These are phyloP conservation scores for Apostasia shenzhenica DNA, from an alignment of 106 monocot genomes.

Conservation along the genomic window DNA sequence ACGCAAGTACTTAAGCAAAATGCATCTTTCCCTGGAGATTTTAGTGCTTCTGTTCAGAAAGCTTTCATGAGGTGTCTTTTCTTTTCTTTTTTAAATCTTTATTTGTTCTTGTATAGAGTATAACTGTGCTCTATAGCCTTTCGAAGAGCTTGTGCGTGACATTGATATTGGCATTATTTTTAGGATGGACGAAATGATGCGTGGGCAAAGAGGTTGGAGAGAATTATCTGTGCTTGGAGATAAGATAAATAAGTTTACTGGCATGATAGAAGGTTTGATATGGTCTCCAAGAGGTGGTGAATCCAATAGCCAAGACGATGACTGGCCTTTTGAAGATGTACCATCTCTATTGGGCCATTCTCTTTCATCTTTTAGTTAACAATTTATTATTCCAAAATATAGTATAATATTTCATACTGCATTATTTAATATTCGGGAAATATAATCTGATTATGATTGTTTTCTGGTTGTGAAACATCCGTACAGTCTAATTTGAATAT, in stretches of 20 bases:
- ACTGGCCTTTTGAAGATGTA: constrained; percentile 92
- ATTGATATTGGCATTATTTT: not conserved
- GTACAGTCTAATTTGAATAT: no score
- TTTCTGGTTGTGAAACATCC: no score
- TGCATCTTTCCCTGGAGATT: constrained; percentile 58
- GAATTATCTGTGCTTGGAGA: constrained; percentile 78
- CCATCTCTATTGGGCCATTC: no score
- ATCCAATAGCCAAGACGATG: constrained; percentile 44
- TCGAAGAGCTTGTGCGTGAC: no score
- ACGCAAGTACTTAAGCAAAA: constrained; percentile 63
- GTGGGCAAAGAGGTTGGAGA: constrained; percentile 90
- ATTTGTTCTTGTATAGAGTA: no score
- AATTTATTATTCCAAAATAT: no score
- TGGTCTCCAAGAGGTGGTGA: constrained; percentile 76
- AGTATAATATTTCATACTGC: no score
- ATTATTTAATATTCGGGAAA: no score
- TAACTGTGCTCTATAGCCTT: no score
- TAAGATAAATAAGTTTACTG: constrained; percentile 75
- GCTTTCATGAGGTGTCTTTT: constrained; percentile 72
- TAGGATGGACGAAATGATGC: constrained; percentile 99
- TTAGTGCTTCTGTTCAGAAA: constrained; percentile 64
- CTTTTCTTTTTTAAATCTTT: not conserved
- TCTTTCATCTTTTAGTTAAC: no score
- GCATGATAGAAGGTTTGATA: constrained; percentile 91
- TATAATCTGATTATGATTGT: no score